Conservation (phyloP, 768 basidiomycete genomes). For the Cystofilobasidium bisporidii region DNA sequence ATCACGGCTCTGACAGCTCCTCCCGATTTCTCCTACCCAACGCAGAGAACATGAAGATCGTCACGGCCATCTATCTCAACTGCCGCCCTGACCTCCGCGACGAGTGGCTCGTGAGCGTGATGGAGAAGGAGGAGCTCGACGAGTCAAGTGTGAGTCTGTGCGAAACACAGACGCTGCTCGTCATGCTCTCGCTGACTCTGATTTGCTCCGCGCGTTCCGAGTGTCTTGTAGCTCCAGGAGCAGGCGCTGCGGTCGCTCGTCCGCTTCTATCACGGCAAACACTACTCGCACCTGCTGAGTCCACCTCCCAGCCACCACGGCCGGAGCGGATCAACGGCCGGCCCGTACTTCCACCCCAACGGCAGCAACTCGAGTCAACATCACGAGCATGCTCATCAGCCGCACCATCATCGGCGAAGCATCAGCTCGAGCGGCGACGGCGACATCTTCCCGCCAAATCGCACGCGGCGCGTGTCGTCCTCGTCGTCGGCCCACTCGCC, state of each 20-base stretch:
- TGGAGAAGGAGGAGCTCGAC: slow-evolving; percentile 83
- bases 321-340: neutral
- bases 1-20: too few relatives aligned
- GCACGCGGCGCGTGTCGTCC: slow-evolving; percentile 73
- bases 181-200: too few relatives aligned
- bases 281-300: slow-evolving; percentile 66
- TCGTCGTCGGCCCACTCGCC: slow-evolving; percentile 42
- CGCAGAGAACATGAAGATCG: slow-evolving; percentile 99
- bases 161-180: too few relatives aligned
- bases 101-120: slow-evolving; percentile 90
- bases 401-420: slow-evolving; percentile 9
- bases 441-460: slow-evolving; percentile 90
- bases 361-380: slow-evolving; percentile 22
- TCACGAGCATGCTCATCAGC: slow-evolving; percentile 15
- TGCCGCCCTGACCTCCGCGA: slow-evolving; percentile 93
- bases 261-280: slow-evolving; percentile 89
- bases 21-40: neutral
- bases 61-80: slow-evolving; percentile 94
- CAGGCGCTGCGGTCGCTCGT: slow-evolving; percentile 85
- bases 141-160: slow-evolving; percentile 57
- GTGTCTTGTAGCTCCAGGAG: slow-evolving; percentile 65
- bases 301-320: slow-evolving; percentile 32
- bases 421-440: slow-evolving; percentile 53
- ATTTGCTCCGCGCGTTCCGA: neutral
- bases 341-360: slow-evolving; percentile 19